These are phyloP conservation scores for Globisporangium alternatum DNA, from an alignment of 352 stramenopile species.

Conservation along the genomic window DNA sequence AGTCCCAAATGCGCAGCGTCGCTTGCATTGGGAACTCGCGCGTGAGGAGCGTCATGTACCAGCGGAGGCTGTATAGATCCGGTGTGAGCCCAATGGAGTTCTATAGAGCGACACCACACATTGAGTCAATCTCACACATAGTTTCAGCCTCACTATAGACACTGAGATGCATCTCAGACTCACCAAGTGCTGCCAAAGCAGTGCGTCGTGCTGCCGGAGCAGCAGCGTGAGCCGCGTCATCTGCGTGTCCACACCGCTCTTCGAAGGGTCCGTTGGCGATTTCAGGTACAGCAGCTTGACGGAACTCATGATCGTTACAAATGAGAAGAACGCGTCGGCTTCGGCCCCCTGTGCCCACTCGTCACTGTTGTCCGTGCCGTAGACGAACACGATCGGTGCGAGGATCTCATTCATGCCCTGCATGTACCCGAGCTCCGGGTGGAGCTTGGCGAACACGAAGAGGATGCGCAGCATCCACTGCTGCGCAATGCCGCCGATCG, in stretches of 20 bases:
- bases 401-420: conserved; percentile 96
- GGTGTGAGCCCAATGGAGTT: conserved; percentile 61
- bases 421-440: conserved; percentile 87
- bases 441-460: conserved; percentile 73
- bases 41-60: conserved; percentile 67
- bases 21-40: conserved; percentile 57
- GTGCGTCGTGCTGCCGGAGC: conserved; percentile 56
- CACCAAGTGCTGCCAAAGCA: conserved; percentile 68
- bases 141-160: not conserved
- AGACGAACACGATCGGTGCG: conserved; percentile 76
- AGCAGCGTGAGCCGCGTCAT: conserved; percentile 48
- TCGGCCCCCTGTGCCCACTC: conserved; percentile 38
- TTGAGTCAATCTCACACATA: not conserved
- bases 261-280: conserved; percentile 37
- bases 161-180: not conserved
- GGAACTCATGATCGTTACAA: conserved; percentile 45
- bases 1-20: conserved; percentile 62
- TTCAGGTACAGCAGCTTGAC: conserved; percentile 44
- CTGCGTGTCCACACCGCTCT: conserved; percentile 55
- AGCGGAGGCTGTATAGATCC: conserved; percentile 68
- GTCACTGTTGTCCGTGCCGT: conserved; percentile 50
- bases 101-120: conserved; percentile 22
- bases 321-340: conserved; percentile 52
- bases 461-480: conserved; percentile 73
- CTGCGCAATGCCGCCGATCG: conserved; percentile 37